Percentiles rank a stretch among this genome's conserved stretches.
Evolutionary conservation across 352 stramenopile species (phyloP).

Genomic region (Globisporangium radiosum): DNA sequence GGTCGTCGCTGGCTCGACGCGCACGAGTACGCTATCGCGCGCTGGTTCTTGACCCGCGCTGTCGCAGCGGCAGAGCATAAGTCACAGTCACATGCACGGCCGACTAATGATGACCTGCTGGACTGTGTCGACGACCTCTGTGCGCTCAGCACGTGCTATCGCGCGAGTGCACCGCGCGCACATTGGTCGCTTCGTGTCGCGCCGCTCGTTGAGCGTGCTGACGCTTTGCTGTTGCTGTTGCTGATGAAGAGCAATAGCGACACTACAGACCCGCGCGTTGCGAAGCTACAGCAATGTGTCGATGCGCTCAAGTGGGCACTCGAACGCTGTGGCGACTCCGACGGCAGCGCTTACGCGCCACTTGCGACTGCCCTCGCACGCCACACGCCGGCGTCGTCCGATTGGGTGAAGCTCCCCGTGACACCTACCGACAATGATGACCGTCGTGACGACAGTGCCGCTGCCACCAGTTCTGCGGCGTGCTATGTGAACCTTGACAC

Average conservation of each 20-base stretch:
- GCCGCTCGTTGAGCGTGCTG: slow-evolving; percentile 15
- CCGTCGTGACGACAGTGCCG: not conserved
- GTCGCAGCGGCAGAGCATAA: not conserved
- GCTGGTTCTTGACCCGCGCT: slow-evolving; percentile 38
- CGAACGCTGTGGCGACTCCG: no score
- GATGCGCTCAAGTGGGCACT: no score
- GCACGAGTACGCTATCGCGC: slow-evolving; percentile 37
- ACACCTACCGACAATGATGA: no score
- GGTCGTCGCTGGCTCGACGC: slow-evolving; percentile 28
- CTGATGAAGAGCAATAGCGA: no score
- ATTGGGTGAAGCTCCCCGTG: slow-evolving; percentile 39
- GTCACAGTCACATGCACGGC: no score
- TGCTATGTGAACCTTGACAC: slow-evolving; percentile 58
- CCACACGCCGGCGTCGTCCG: slow-evolving; percentile 39
- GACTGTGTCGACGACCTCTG: slow-evolving; percentile 19
- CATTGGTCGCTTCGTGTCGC: slow-evolving; percentile 7
- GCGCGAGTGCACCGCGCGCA: slow-evolving; percentile 20
- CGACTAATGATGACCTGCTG: not conserved
- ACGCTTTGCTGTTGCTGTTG: slow-evolving; percentile 5
- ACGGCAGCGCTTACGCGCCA: slow-evolving; percentile 3
- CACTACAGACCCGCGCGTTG: not conserved
- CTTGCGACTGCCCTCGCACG: slow-evolving; percentile 25
- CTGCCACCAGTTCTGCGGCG: not conserved
- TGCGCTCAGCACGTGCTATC: slow-evolving; percentile 33
- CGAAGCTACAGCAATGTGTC: not conserved